Conservation (phyloP, 768 basidiomycete species). For the Podaxis rugospora region DNA sequence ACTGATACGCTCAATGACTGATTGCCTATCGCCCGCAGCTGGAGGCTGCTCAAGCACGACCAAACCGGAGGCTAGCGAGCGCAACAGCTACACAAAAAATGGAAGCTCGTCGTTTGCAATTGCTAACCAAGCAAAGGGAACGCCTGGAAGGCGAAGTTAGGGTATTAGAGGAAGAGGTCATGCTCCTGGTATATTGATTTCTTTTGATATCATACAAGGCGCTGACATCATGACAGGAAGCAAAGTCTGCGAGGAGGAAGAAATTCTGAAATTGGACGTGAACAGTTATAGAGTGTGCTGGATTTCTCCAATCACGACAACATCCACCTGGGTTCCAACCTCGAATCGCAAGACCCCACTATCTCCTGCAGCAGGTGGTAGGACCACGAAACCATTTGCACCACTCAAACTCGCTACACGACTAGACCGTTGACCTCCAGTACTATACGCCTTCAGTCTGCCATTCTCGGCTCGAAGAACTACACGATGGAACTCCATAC, state of each 20-base stretch:
- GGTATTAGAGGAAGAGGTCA: slow-evolving; percentile 57
- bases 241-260: slow-evolving; percentile 4
- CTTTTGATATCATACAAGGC: not conserved
- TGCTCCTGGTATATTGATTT: slow-evolving; percentile 39
- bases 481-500: slow-evolving; percentile 84
- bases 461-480: slow-evolving; percentile 32
- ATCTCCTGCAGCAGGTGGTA: slow-evolving; percentile 41
- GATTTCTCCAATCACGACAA: slow-evolving; percentile 69
- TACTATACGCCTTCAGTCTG: slow-evolving; percentile 66
- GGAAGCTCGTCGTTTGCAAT: slow-evolving; percentile 61
- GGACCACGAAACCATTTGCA: slow-evolving; percentile 73
- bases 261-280: not conserved
- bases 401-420: slow-evolving; percentile 75
- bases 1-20: not conserved
- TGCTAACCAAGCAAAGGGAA: slow-evolving; percentile 62
- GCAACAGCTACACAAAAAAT: slow-evolving; percentile 57
- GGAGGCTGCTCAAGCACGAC: slow-evolving; percentile 47
- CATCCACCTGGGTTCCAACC: slow-evolving; percentile 51
- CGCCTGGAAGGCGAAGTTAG: slow-evolving; percentile 60
- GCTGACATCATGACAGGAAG: slow-evolving; percentile 2
- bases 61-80: slow-evolving; percentile 38
- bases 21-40: slow-evolving; percentile 34
- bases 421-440: slow-evolving; percentile 85
- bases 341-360: slow-evolving; percentile 29
- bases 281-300: slow-evolving; percentile 16